Evolutionary conservation across 2,329 filamentous ascomycete genomes (phyloP).

Genomic region (Penicillium thymicola): DNA sequence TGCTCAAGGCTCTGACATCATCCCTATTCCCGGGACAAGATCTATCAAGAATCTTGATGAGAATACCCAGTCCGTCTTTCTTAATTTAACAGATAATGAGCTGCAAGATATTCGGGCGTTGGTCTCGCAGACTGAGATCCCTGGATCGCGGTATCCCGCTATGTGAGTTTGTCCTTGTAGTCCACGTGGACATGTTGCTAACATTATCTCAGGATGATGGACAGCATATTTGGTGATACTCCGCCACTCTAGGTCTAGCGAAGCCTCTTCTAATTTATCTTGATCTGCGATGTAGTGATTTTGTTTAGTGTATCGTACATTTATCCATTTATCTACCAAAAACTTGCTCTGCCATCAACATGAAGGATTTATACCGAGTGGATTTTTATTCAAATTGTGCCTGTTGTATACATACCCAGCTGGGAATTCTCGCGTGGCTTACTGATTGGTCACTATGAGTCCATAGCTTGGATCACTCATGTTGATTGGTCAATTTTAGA

Average conservation of each 20-base stretch:
- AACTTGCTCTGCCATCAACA: too few species aligned
- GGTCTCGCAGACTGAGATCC: not conserved
- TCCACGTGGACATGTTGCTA: not conserved
- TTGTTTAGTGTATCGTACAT: not conserved
- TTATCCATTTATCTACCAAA: too few species aligned
- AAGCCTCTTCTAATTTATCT: not conserved
- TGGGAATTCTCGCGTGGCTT: not conserved
- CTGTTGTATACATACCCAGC: too few species aligned
- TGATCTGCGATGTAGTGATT: not conserved
- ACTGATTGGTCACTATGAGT: too few species aligned
- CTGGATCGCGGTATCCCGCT: not conserved
- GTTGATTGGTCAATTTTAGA: not conserved
- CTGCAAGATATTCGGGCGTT: slow-evolving; percentile 12
- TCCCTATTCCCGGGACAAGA: slow-evolving; percentile 30
- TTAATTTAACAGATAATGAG: slow-evolving; percentile 13
- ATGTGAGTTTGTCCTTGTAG: not conserved
- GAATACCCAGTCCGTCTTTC: slow-evolving; percentile 1
- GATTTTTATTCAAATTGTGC: too few species aligned
- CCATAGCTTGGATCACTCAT: too few species aligned
- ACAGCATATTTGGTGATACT: not conserved
- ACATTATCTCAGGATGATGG: slow-evolving; percentile 2
- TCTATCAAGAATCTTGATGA: slow-evolving; percentile 14
- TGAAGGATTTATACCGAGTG: too few species aligned
- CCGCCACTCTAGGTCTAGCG: not conserved
- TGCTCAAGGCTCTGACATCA: slow-evolving; percentile 48